Evolutionary conservation across 2,329 filamentous ascomycete genomes (phyloP), one percentile per base, ranked within the genome.

Genomic region (Ciborinia camelliae): DNA sequence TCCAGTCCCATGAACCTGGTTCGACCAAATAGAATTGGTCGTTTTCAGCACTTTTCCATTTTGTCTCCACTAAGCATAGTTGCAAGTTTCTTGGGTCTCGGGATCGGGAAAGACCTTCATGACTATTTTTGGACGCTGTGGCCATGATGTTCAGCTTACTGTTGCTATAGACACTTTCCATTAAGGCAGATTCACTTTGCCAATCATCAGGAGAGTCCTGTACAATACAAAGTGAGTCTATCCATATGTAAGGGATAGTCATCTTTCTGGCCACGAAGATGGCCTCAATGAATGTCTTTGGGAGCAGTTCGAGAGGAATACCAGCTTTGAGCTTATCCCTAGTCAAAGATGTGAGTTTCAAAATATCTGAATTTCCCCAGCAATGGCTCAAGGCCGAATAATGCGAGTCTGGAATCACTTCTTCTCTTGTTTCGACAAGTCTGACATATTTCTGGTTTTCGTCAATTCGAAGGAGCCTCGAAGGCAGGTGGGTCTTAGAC

Each of bases 201-300:
- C 62, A 64, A 12, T 64, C 62, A 20, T 26, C n/a, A 2, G 15
- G 12, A 39, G 62, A 64, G 55, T 64, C 43, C 10, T 64, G 62
- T 4, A 60, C 12, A n/a, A 52, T 64, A 41, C 62, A 64, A 5
- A 63, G 26, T 23, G 53, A 57, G 18, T 57, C 53, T 43, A 57
- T 57, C 54, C 54, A 57, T 18, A 45, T n/a, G 26, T 45, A 57
- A 18, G 54, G 10, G 18, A 32, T 45, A 18, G 26, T 23, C 2
- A 57, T n/a, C 4, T 32, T 32, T 26, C 57, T 60, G 28, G 43
- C 20, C 2, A 50, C 32, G n/a, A 20, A 20, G 23, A 60, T 37
- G 6, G 57, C 57, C 15, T 60, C 57, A 26, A 37, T 26, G 15
- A 60, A 60, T 5, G 57, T 50, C 10, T 60, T 60, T 10, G 57